phyloP scores from a whole-genome alignment of 2,329 filamentous ascomycete species.

The Pseudocercospora macadamiae region DNA sequence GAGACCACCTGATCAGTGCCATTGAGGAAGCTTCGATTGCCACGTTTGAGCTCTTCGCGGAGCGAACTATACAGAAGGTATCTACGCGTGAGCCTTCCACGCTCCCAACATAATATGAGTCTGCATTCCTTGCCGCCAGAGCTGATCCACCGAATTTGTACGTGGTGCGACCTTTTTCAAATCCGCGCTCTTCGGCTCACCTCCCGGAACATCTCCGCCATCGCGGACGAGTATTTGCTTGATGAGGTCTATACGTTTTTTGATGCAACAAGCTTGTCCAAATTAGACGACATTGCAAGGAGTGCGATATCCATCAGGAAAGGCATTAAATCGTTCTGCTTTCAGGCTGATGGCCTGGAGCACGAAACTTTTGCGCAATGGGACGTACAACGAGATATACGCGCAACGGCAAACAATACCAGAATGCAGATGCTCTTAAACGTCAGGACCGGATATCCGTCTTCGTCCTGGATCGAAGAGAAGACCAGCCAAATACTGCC shows the following conservation, averaged over 20 bases:
- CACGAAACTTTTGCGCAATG: background rate
- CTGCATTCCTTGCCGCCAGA: background rate
- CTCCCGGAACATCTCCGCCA: background rate
- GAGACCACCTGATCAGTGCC: no score
- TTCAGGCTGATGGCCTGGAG: background rate
- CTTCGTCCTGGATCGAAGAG: background rate
- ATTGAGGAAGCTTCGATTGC: no score
- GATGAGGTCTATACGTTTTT: background rate
- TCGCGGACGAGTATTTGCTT: background rate
- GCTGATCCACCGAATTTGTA: background rate
- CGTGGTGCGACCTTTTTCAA: background rate
- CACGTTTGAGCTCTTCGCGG: no score
- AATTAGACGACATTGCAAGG: background rate
- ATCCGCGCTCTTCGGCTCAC: background rate
- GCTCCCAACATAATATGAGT: background rate
- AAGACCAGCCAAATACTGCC: background rate
- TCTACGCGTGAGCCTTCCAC: no score
- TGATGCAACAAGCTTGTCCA: background rate
- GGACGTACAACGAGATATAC: background rate
- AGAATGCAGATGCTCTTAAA: background rate
- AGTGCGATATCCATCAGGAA: background rate
- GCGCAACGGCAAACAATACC: background rate
- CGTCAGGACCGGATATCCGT: background rate
- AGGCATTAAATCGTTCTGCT: background rate
- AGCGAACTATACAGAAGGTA: no score